Conservation (phyloP, 2,329 filamentous ascomycete species). For the Mariannaea sp. region DNA sequence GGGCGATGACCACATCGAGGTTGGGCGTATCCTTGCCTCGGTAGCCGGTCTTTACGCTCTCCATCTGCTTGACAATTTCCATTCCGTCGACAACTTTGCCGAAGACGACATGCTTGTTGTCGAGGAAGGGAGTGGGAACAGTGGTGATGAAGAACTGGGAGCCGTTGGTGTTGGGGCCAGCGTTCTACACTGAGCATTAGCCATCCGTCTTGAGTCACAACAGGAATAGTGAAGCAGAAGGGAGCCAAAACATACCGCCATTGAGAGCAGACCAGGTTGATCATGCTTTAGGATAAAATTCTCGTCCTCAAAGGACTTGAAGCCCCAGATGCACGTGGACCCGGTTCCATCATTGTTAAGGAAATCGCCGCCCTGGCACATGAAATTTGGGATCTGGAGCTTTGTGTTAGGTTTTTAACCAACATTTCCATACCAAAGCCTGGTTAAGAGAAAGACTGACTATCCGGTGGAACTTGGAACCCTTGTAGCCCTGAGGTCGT, state of each 20-base stretch:
- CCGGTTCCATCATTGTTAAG: slow-evolving; percentile 92
- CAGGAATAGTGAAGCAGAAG: too few species aligned
- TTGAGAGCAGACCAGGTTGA: slow-evolving; percentile 79
- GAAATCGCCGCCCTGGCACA: slow-evolving; percentile 98
- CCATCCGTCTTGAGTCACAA: not conserved
- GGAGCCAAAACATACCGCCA: slow-evolving; percentile 72
- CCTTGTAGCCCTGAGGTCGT: slow-evolving; percentile 90
- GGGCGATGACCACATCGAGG: slow-evolving; percentile 79
- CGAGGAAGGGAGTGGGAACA: slow-evolving; percentile 81
- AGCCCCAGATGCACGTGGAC: slow-evolving; percentile 85
- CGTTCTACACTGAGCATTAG: slow-evolving; percentile 63
- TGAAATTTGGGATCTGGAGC: slow-evolving; percentile 85
- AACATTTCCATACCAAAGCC: not conserved
- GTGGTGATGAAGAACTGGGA: slow-evolving; percentile 98
- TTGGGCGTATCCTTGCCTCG: slow-evolving; percentile 78
- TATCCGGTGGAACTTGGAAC: slow-evolving; percentile 90
- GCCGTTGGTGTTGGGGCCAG: slow-evolving; percentile 89
- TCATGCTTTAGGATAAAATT: slow-evolving; percentile 85
- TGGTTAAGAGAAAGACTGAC: slow-evolving; percentile 57
- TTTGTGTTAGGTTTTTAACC: slow-evolving; percentile 12
- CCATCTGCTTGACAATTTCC: slow-evolving; percentile 90
- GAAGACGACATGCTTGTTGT: slow-evolving; percentile 95
- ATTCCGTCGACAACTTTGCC: slow-evolving; percentile 88
- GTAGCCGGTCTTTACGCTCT: slow-evolving; percentile 82
- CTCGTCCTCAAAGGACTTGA: slow-evolving; percentile 84